Evolutionary conservation across 768 basidiomycete species (phyloP), one percentile per base, ranked within the genome.

Genomic region (Podaxis pistillaris): DNA sequence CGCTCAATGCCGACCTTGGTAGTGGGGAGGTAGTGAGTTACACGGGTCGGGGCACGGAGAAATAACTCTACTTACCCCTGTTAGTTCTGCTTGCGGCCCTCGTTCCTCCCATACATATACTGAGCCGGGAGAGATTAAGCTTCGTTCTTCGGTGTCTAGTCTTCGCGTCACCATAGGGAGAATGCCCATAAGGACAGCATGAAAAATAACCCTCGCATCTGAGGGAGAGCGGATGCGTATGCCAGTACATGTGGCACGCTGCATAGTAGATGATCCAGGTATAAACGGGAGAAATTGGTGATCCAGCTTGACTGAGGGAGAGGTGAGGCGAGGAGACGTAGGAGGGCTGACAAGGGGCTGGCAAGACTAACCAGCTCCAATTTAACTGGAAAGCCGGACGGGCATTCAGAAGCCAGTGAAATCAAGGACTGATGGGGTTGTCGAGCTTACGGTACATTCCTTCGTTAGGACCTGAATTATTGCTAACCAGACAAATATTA

Each of bases 21-120:
- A 64, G 62, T 64, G 24, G 44, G 44, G 8, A 33, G 33, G 33
- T 8, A 2, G 33, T 33, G 8, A 59, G 61, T 65, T 54, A 65
- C 51, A 53, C n/a, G 53, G 52, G 38, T 36, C 17, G 44, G 24
- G 19, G 36, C 22, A 37, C n/a, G 55, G 26, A 22, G 12, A 50
- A 51, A 41, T 30, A 30, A 22, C 46, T 55, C 2, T 41, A 75
- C 83, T 71, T 74, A 91, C 89, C 65, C 90, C 89, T 62, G 88
- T 89, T 30, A 88, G 77, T 65, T 90, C 90, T 54, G 87, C 79
- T 62, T 87, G 84, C 44, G 88, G 84, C 0, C 86, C 86, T 59
- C 91, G 81, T 73, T 93, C 91, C 70, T 93, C 91, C 90, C 91
- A 93, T 15, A 93, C 91, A 68, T 90, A 93, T 6, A 92, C 87